Evolutionary conservation across 306 rosid species (phyloP), one percentile per base, ranked within the genome.

Genomic region (Sindora glabra): DNA sequence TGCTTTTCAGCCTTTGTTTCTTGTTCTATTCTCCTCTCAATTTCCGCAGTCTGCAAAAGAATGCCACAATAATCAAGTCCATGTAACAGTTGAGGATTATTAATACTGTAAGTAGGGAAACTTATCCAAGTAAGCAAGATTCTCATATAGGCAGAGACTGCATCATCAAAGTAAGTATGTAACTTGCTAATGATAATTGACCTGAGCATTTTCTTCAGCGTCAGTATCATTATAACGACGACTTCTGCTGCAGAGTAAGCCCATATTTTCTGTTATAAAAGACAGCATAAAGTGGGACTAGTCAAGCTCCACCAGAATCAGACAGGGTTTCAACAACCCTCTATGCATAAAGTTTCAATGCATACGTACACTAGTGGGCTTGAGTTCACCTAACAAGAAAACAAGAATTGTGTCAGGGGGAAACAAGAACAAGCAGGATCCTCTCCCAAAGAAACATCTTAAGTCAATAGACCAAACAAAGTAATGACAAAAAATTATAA

Each of bases 1-100:
- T 91, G 96, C 75, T 79, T 92, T 73, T 92, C 96, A 25, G 96
- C 96, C 77, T 86, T 86, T 10, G 96, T 84, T 80, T 89, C 96
- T 70, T 74, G 84, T 65, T 81, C 99, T 65, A 89, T 92, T 79
- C 99, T 76, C 74, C 89, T 83, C 76, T 89, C 94, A 46, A 92
- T 92, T 58, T 94, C 99, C 41, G 87, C 94, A 71, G 86, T 74
- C 99, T 89, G 89, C 40, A 77, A 78, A 78, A 56, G 40, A 58
- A 83, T 21, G 56, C 22, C 45, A 32, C 36, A 22, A 64, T 55
- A 45, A 63, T 16, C 40, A 47, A 71, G 55, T 19, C 39, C 5
- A 48, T 52, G 37, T 5, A 62, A 48, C 57, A 23, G 55, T 65
- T 56, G 14, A 38, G 40, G 52, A 32, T 55, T 32, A 57, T 46